phyloP scores from a whole-genome alignment of 2,329 filamentous ascomycete genomes.

The Botrytis tulipae region DNA sequence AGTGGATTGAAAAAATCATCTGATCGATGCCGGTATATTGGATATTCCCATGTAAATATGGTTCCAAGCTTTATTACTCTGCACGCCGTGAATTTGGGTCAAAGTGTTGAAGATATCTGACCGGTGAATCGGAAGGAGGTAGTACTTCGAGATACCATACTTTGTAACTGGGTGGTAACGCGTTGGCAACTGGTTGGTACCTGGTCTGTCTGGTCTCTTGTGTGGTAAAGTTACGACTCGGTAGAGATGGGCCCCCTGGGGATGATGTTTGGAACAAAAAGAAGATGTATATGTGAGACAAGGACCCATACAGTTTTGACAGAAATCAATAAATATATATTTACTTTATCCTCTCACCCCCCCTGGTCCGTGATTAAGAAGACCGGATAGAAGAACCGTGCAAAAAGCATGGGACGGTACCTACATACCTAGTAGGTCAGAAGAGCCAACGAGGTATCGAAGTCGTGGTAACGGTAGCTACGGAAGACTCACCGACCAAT shows the following conservation, averaged over 20 bases:
- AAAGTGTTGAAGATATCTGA: background rate
- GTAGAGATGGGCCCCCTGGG: background rate
- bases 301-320: constrained; percentile 1
- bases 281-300: constrained; percentile 2
- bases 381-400: background rate
- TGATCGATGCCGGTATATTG: constrained; percentile 3
- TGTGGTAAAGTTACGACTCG: background rate
- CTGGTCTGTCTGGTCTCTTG: background rate
- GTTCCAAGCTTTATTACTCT: background rate
- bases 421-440: background rate
- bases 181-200: background rate
- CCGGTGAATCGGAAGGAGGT: background rate
- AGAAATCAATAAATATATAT: background rate
- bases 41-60: background rate
- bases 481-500: constrained; percentile 2
- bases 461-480: background rate
- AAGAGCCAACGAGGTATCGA: background rate
- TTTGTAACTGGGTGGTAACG: background rate
- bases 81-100: background rate
- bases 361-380: background rate
- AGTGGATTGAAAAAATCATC: constrained; percentile 12
- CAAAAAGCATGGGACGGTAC: background rate
- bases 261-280: background rate
- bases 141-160: background rate
- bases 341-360: background rate